A percentile compares a stretch with the other conserved stretches of the same genome.
phyloP scores from a whole-genome alignment of 1,139 yeast species.

The Yamadazyma diospyri region DNA sequence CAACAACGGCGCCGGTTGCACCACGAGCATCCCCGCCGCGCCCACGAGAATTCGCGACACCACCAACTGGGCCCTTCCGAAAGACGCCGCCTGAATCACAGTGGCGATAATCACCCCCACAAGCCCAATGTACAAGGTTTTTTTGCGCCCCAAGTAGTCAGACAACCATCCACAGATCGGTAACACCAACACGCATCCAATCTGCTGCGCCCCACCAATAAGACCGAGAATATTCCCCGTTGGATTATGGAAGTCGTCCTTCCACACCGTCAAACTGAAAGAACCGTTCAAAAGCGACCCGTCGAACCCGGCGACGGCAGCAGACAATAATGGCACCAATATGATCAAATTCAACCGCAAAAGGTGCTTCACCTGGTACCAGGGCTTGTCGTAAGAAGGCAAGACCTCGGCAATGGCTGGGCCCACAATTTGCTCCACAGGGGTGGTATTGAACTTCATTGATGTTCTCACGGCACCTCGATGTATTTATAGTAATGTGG shows the following conservation, averaged over 20 bases:
- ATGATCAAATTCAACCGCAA: conserved; percentile 12
- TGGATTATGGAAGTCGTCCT: conserved; percentile 14
- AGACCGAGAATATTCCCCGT: conserved; percentile 20
- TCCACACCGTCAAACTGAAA: conserved; percentile 16
- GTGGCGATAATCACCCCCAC: conserved; percentile 56
- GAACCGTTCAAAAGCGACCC: conserved; percentile 19
- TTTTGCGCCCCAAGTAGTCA: conserved; percentile 51
- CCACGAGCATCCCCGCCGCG: conserved; percentile 57
- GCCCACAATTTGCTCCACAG: conserved; percentile 14
- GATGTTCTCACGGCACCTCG: no score
- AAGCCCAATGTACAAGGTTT: conserved; percentile 50
- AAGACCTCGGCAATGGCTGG: conserved; percentile 17
- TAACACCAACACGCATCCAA: conserved; percentile 18
- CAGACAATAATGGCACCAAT: conserved; percentile 13
- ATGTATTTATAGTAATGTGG: no score
- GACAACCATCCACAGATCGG: conserved; percentile 27
- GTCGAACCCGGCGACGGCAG: conserved; percentile 20
- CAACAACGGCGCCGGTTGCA: conserved; percentile 58
- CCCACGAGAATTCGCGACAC: conserved; percentile 58
- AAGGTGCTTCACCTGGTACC: conserved; percentile 13
- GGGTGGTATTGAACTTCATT: conserved; percentile 8
- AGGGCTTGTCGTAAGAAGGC: conserved; percentile 14
- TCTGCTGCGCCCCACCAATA: conserved; percentile 19
- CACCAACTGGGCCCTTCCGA: conserved; percentile 39
- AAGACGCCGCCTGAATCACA: conserved; percentile 49